Percentiles rank a stretch among this genome's conserved stretches.
These are phyloP conservation scores for Zanthoxylum bungeanum DNA, from an alignment of 345 rosid species.

Conservation along the genomic window DNA sequence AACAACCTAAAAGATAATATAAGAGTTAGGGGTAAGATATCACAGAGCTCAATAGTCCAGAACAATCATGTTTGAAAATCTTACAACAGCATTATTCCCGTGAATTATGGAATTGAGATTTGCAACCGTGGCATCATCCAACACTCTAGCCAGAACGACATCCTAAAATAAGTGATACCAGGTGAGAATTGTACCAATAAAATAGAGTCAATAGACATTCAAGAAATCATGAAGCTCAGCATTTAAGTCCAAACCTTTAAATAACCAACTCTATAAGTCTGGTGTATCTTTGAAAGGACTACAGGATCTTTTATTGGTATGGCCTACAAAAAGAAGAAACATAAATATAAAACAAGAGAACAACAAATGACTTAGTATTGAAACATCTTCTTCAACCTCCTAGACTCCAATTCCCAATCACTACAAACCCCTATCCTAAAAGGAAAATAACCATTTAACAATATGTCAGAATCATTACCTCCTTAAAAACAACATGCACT, in stretches of 20 bases:
- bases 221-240: conserved; percentile 13
- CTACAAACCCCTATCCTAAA: conserved; percentile 1
- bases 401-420: conserved; percentile 7
- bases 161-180: conserved; percentile 49
- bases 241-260: conserved; percentile 59
- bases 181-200: conserved; percentile 17
- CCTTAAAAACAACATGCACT: conserved; percentile 77
- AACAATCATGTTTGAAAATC: conserved; percentile 22
- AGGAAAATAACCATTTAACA: neutral
- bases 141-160: conserved; percentile 82
- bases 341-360: conserved; percentile 17
- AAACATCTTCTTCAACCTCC: neutral
- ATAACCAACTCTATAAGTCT: conserved; percentile 80
- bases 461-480: conserved; percentile 68
- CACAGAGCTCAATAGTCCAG: neutral
- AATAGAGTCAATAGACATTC: conserved; percentile 13
- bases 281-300: conserved; percentile 86
- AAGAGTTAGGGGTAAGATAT: conserved; percentile 13
- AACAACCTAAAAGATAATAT: conserved; percentile 52
- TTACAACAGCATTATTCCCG: conserved; percentile 75
- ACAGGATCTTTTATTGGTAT: conserved; percentile 66
- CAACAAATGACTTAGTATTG: neutral
- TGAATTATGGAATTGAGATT: conserved; percentile 69
- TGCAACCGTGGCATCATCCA: conserved; percentile 73
- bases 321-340: conserved; percentile 39